Evolutionary conservation across 2,329 filamentous ascomycete species (phyloP).

Genomic region (Colletotrichum spinosum): DNA sequence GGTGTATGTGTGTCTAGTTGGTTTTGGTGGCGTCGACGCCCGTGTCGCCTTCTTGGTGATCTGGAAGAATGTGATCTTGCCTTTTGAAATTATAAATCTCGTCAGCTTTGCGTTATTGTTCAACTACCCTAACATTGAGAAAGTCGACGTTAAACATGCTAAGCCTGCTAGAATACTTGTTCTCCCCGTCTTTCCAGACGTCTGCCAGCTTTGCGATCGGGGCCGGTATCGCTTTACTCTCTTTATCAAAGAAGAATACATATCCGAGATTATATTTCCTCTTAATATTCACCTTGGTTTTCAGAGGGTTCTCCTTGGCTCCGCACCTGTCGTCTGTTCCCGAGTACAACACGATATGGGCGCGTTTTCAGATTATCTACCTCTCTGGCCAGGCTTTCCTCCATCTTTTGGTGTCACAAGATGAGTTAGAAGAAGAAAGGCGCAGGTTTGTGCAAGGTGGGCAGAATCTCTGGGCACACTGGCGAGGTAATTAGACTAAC

Average conservation of each 20-base stretch:
- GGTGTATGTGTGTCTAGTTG: no score
- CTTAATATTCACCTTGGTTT: background rate
- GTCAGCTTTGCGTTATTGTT: background rate
- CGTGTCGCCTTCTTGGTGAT: no score
- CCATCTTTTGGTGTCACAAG: background rate
- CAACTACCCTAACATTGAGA: background rate
- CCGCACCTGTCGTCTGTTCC: background rate
- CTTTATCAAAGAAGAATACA: constrained; percentile 1
- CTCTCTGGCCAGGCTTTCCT: constrained; percentile 1
- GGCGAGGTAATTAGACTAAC: background rate
- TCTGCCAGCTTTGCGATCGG: background rate
- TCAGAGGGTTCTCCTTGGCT: background rate
- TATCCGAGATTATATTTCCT: background rate
- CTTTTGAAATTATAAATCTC: no score
- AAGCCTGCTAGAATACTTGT: background rate
- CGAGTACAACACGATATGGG: background rate
- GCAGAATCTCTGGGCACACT: background rate
- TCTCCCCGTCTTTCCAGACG: background rate
- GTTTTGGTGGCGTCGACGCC: no score
- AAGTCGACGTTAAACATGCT: background rate
- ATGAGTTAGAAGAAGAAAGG: constrained; percentile 1
- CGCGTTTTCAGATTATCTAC: constrained; percentile 7
- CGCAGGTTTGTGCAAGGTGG: background rate
- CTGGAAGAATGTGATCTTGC: no score
- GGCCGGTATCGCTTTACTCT: background rate